Evolutionary conservation across 2,329 filamentous ascomycete genomes (phyloP).

Genomic region (Penicillium capsulatum): DNA sequence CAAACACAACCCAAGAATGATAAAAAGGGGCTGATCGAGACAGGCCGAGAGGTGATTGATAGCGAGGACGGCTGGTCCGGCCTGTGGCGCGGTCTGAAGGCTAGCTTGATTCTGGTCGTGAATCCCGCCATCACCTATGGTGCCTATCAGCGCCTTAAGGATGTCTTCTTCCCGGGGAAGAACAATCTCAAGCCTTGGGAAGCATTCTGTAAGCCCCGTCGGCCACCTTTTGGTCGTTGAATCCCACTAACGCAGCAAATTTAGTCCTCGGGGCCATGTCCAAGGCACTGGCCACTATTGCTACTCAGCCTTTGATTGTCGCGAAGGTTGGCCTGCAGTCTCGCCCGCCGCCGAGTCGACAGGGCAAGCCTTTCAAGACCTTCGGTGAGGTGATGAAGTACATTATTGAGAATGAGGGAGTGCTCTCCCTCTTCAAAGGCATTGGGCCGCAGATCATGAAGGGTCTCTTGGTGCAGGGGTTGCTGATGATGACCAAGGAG

Average conservation of each 20-base stretch:
- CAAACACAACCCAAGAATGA: conserved; percentile 85
- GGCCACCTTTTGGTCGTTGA: not conserved
- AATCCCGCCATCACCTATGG: conserved; percentile 98
- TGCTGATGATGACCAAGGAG: conserved; percentile 99
- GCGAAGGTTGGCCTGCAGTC: conserved; percentile 97
- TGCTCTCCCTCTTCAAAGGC: conserved; percentile 86
- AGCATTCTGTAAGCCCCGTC: conserved; percentile 73
- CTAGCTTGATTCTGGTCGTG: conserved; percentile 88
- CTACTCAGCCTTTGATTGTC: conserved; percentile 91
- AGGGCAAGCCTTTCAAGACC: conserved; percentile 87
- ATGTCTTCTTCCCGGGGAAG: conserved; percentile 72
- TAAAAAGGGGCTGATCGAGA: conserved; percentile 80
- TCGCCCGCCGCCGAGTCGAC: conserved; percentile 74
- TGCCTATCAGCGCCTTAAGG: conserved; percentile 84
- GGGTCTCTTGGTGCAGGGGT: conserved; percentile 85
- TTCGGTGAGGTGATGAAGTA: conserved; percentile 94
- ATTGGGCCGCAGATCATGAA: conserved; percentile 92
- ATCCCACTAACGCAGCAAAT: conserved; percentile 11
- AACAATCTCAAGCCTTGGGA: conserved; percentile 73
- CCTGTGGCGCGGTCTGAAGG: conserved; percentile 92
- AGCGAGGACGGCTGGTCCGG: conserved; percentile 86
- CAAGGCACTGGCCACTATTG: conserved; percentile 85
- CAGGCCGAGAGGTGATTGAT: conserved; percentile 80
- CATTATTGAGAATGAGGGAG: conserved; percentile 83
- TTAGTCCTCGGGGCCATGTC: conserved; percentile 86